These are phyloP conservation scores for Corymbia citriodora DNA, from an alignment of 441 rosid genomes.

Conservation along the genomic window DNA sequence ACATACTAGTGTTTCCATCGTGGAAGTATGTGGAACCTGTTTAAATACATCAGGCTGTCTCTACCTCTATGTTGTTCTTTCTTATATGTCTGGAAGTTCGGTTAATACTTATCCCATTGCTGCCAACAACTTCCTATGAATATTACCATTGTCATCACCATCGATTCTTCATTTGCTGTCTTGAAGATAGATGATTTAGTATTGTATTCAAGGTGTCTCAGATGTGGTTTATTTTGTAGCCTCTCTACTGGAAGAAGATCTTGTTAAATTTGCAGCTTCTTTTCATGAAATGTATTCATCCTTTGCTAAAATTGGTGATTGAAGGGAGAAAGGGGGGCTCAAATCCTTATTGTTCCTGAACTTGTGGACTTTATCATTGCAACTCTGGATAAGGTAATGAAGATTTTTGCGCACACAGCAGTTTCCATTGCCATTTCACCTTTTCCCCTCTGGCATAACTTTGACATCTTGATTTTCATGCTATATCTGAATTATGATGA, in stretches of 20 bases:
- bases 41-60: not conserved
- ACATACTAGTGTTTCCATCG: not conserved
- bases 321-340: conserved; percentile 88
- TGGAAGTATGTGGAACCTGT: not conserved
- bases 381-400: conserved; percentile 71
- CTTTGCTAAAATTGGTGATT: not conserved
- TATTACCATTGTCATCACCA: not conserved
- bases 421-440: not conserved
- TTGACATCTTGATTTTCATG: not conserved
- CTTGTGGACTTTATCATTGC: conserved; percentile 70
- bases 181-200: not conserved
- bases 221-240: not conserved
- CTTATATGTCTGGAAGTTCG: not conserved
- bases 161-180: not conserved
- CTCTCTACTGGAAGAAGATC: not conserved
- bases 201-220: not conserved
- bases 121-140: not conserved
- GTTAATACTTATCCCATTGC: not conserved
- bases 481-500: not conserved
- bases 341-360: conserved; percentile 75
- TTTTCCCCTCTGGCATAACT: not conserved
- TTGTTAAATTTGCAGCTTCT: not conserved
- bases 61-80: not conserved
- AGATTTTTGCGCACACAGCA: not conserved
- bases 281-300: not conserved